Conservation (phyloP, 2,329 filamentous ascomycete species). For the Trichoderma guizhouense region DNA sequence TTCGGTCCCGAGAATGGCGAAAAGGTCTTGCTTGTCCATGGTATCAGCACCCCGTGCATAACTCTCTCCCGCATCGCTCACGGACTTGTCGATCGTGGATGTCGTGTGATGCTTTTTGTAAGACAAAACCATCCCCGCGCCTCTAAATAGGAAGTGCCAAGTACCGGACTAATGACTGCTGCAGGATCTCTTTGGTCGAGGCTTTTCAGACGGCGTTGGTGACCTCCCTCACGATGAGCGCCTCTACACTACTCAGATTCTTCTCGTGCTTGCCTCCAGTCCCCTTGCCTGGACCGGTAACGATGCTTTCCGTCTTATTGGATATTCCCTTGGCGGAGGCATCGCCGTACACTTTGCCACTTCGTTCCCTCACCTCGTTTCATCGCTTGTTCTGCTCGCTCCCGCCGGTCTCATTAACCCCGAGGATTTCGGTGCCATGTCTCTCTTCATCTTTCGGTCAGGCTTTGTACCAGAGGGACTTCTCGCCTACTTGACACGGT, state of each 20-base stretch:
- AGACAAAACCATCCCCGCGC: conserved; percentile 20
- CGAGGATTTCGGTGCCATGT: conserved; percentile 48
- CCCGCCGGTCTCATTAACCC: conserved; percentile 70
- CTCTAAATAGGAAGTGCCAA: neutral
- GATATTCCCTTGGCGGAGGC: conserved; percentile 80
- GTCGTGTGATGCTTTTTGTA: conserved; percentile 76
- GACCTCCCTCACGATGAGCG: conserved; percentile 69
- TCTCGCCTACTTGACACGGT: conserved; percentile 46
- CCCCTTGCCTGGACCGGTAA: conserved; percentile 63
- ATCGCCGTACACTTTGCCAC: conserved; percentile 72
- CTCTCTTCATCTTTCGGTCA: conserved; percentile 52
- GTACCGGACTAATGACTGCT: conserved; percentile 5
- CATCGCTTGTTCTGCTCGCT: conserved; percentile 70
- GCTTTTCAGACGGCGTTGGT: conserved; percentile 62
- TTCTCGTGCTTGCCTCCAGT: conserved; percentile 68
- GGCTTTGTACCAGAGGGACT: conserved; percentile 53
- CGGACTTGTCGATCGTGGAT: conserved; percentile 64
- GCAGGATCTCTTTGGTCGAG: conserved; percentile 66
- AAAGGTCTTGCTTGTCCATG: conserved; percentile 76
- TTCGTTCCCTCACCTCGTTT: conserved; percentile 67
- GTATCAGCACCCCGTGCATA: conserved; percentile 79
- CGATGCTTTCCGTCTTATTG: conserved; percentile 62
- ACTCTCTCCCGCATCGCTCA: conserved; percentile 66
- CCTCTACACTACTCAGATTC: conserved; percentile 69
- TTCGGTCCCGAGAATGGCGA: conserved; percentile 71